Evolutionary conservation across 257 asterid species (phyloP).

Genomic region (Solanum rostratum): DNA sequence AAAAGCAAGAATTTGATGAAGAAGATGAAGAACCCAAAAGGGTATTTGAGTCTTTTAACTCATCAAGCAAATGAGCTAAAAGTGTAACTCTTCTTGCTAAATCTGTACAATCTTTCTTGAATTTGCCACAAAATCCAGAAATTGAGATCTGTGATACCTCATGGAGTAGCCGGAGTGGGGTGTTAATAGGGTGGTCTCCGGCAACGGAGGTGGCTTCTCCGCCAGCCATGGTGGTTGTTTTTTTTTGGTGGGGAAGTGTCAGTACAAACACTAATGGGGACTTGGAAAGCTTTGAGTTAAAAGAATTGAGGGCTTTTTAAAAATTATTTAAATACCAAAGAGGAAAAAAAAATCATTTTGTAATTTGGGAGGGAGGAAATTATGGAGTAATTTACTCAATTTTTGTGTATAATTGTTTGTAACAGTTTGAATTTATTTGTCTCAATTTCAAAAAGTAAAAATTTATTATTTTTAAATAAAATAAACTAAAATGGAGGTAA

Average conservation of each 20-base stretch:
- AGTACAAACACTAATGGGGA: conserved; percentile 10
- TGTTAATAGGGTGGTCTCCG: conserved; percentile 3
- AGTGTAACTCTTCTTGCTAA: conserved; percentile 69
- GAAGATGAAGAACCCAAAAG: conserved; percentile 8
- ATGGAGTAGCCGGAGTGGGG: conserved; percentile 45
- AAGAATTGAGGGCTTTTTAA: not conserved
- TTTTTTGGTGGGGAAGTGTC: conserved; percentile 4
- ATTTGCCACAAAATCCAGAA: conserved; percentile 60
- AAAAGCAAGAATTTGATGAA: conserved; percentile 20
- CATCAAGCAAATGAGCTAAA: conserved; percentile 72
- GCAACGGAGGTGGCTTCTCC: conserved; percentile 26
- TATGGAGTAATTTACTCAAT: not conserved
- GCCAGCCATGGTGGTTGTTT: conserved; percentile 40
- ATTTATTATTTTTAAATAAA: too few relatives aligned
- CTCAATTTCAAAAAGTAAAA: too few relatives aligned
- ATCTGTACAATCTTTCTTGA: conserved; percentile 80
- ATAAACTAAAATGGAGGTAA: too few relatives aligned
- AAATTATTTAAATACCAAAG: not conserved
- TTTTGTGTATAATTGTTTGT: not conserved
- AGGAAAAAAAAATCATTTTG: not conserved
- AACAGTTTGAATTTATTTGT: too few relatives aligned
- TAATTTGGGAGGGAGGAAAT: not conserved
- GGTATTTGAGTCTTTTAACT: conserved; percentile 51
- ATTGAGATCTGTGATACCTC: conserved; percentile 55
- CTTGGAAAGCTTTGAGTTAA: not conserved